A percentile compares a stretch with the other conserved stretches of the same genome.
These are phyloP conservation scores for Hibiscus mutabilis DNA, from an alignment of 345 rosid species.

Conservation along the genomic window DNA sequence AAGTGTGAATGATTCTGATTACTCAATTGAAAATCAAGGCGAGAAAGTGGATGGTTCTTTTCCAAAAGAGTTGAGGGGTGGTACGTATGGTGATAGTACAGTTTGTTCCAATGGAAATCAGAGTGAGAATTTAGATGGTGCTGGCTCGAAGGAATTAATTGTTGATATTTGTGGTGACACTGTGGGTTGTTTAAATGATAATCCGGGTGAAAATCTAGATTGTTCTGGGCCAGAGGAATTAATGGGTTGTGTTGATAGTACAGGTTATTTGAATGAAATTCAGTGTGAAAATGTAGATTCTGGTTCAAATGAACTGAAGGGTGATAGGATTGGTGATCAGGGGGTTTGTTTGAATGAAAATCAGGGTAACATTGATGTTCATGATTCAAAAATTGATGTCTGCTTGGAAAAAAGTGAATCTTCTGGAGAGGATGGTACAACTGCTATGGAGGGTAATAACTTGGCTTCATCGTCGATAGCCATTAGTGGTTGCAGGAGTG, in stretches of 20 bases:
- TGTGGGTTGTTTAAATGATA: neutral
- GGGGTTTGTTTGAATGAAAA: neutral
- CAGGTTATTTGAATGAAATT: neutral
- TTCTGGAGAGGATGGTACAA: constrained; percentile 5
- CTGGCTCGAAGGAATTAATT: neutral
- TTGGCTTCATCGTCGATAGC: neutral
- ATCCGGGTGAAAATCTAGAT: neutral
- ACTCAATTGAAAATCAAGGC: neutral
- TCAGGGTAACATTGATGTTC: neutral
- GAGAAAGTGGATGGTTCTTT: neutral
- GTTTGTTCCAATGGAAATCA: neutral
- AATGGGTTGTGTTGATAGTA: neutral
- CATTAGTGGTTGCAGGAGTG: neutral
- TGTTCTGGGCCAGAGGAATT: neutral
- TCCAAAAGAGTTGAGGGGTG: neutral
- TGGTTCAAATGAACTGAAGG: neutral
- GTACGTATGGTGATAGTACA: neutral
- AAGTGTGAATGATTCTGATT: neutral
- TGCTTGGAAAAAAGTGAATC: constrained; percentile 16
- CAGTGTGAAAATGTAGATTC: constrained; percentile 2
- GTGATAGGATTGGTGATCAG: neutral
- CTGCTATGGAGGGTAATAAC: constrained; percentile 11
- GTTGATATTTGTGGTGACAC: neutral
- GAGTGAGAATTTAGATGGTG: neutral
- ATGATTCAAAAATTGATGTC: neutral